Evolutionary conservation across 495 filamentous ascomycete genomes (phyloP), one percentile per base, ranked within the genome.

Genomic region (Glarea lozoyensis): DNA sequence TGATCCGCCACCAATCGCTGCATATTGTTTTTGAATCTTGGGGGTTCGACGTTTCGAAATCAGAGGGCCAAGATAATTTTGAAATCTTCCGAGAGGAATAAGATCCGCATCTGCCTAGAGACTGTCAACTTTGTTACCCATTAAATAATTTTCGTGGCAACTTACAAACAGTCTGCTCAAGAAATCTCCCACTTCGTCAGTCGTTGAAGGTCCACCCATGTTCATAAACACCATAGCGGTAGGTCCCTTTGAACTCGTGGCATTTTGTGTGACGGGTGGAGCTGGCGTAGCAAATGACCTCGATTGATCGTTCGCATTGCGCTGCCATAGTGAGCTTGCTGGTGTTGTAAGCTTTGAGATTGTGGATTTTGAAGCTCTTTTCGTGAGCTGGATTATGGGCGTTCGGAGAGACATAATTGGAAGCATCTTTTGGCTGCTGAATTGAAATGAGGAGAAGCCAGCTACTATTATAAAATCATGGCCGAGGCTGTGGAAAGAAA

Each of bases 141-240:
- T 89, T 19, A 38, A 6, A 23, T 12, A 13, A 4, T 15, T 20
- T 19, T 13, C 6, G 12, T 12, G 45, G 21, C 18, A 22, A 29
- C 52, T 13, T 46, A 56, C 93, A 64, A 99, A 99, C 55, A 99
- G 63, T 53, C 88, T 76, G 64, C 82, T 92, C n/a, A 99, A 71
- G 52, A 97, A 99, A 58, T 82, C 79, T 45, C 80, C 79, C 15
- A 99, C 93, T 68, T 97, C 88, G 43, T 81, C 70, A 10, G 80
- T 78, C 4, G 84, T 95, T 11, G 87, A 87, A 5, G 93, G 93
- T 9, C 93, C 93, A 42, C 93, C 93, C 93, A 99, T 99, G 66
- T 99, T 99, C 61, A 99, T 74, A 49, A 99, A 94, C 4, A 99
- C 90, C 76, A 99, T 94, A 29, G 93, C 93, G 0, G 93, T 99